phyloP scores from a whole-genome alignment of 306 rosid species.

The Trifolium fragiferum region DNA sequence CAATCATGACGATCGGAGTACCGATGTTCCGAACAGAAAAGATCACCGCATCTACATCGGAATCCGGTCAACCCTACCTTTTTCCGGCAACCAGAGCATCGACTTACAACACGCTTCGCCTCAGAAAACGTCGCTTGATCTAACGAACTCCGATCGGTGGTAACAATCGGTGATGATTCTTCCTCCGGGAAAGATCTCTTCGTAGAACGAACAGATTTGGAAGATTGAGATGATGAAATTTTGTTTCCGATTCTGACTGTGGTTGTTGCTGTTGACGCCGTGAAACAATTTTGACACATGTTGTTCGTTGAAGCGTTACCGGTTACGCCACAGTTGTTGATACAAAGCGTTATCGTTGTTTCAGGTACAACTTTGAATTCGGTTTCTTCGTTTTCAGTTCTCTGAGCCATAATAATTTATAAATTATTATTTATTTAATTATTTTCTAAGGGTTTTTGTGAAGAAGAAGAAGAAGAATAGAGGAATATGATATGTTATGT shows the following conservation, averaged over 20 bases:
- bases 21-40: conserved; percentile 87
- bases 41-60: conserved; percentile 92
- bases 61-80: conserved; percentile 93
- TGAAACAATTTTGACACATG: conserved; percentile 93
- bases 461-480: conserved; percentile 41
- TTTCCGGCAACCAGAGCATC: conserved; percentile 85
- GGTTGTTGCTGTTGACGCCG: conserved; percentile 56
- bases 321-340: conserved; percentile 77
- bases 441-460: neutral
- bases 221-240: conserved; percentile 22
- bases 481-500: conserved; percentile 37
- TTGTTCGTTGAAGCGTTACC: conserved; percentile 83
- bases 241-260: conserved; percentile 47
- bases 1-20: conserved; percentile 95
- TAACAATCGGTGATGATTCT: neutral
- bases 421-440: no score
- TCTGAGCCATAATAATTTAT: conserved; percentile 55
- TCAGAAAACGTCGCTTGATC: conserved; percentile 32
- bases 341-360: conserved; percentile 58
- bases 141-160: neutral
- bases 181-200: conserved; percentile 46
- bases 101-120: conserved; percentile 64
- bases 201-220: conserved; percentile 52
- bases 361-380: conserved; percentile 94
- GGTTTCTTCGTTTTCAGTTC: conserved; percentile 78